Percentiles rank a stretch among this genome's conserved stretches.
Evolutionary conservation across 2,329 filamentous ascomycete genomes (phyloP).

Genomic region (Penicillium sp.): DNA sequence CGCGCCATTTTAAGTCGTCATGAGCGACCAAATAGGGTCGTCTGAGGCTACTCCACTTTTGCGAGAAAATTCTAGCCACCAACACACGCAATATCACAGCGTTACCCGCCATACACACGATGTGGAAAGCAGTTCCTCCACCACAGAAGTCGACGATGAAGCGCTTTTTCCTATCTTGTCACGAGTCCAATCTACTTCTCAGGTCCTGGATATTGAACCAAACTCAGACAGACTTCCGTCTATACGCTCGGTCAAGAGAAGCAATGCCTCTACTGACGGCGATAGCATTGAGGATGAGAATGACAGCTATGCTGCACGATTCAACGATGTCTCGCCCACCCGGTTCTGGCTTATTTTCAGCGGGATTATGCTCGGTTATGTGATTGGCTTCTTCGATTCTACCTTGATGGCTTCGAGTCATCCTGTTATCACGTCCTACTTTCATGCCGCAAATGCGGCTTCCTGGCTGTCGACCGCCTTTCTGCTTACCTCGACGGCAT

Average conservation of each 20-base stretch:
- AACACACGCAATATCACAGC: constrained; percentile 10
- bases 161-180: constrained; percentile 21
- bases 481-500: constrained; percentile 72
- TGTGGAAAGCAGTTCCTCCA: constrained; percentile 8
- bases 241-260: constrained; percentile 7
- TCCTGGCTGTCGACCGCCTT: constrained; percentile 83
- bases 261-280: constrained; percentile 9
- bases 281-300: constrained; percentile 7
- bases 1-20: background rate
- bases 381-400: constrained; percentile 66
- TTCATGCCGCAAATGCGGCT: constrained; percentile 73
- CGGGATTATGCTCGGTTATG: constrained; percentile 59
- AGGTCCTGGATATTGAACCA: constrained; percentile 28
- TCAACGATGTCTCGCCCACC: constrained; percentile 38
- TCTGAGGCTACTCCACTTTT: constrained; percentile 23
- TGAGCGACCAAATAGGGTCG: background rate
- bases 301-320: constrained; percentile 31
- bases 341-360: constrained; percentile 66
- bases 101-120: constrained; percentile 1
- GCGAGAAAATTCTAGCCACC: constrained; percentile 4
- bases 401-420: constrained; percentile 82
- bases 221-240: constrained; percentile 26
- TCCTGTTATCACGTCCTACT: constrained; percentile 79
- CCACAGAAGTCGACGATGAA: constrained; percentile 16
- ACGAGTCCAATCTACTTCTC: constrained; percentile 29